phyloP scores from a whole-genome alignment of 2,329 filamentous ascomycete genomes.

The Aaosphaeria pasadenensis region DNA sequence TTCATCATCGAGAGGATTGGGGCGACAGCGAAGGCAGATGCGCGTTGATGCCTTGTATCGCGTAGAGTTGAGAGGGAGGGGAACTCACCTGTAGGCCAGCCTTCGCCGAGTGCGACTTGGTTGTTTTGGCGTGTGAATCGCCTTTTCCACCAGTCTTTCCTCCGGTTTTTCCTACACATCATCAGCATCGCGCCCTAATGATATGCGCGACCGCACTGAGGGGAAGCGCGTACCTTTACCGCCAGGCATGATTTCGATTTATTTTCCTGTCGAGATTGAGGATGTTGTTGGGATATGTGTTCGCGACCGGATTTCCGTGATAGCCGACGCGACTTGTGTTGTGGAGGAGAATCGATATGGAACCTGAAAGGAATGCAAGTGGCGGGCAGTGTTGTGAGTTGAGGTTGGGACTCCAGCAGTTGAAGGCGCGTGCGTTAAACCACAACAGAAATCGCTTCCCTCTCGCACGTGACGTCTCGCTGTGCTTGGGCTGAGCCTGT shows the following conservation, averaged over 20 bases:
- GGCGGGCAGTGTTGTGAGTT: constrained; percentile 23
- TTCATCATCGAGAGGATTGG: constrained; percentile 4
- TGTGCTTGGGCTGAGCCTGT: no score
- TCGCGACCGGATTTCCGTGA: constrained; percentile 28
- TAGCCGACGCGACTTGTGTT: constrained; percentile 21
- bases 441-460: background rate
- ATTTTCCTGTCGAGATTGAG: constrained; percentile 18
- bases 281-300: constrained; percentile 22
- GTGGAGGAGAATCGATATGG: constrained; percentile 29
- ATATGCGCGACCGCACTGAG: constrained; percentile 12
- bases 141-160: constrained; percentile 89
- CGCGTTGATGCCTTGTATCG: background rate
- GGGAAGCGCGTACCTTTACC: constrained; percentile 79
- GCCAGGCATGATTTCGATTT: constrained; percentile 61
- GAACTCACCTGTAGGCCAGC: constrained; percentile 87
- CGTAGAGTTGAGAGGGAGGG: background rate
- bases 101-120: constrained; percentile 91
- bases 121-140: constrained; percentile 75
- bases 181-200: constrained; percentile 13
- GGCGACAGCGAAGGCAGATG: background rate
- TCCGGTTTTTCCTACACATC: constrained; percentile 55
- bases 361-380: constrained; percentile 25
- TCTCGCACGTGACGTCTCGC: no score
- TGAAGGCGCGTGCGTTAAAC: background rate
- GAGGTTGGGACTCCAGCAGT: background rate